A percentile compares a stretch with the other conserved stretches of the same genome.
These are phyloP conservation scores for Aegilops bicornis DNA, from an alignment of 176 grass and related monocot genomes.

Conservation along the genomic window DNA sequence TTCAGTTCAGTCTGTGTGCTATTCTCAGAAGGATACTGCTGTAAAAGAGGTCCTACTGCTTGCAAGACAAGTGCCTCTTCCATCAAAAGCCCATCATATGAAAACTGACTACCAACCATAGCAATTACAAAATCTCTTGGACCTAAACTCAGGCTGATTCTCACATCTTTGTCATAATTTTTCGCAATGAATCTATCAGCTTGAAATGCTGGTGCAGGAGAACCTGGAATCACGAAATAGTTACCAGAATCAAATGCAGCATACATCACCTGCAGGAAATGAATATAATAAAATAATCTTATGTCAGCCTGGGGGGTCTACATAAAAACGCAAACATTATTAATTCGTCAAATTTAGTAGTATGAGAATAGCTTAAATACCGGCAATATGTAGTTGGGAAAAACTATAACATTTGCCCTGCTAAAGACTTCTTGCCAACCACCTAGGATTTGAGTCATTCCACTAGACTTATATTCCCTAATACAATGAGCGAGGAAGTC, in stretches of 20 bases:
- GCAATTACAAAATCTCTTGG: slow-evolving; percentile 77
- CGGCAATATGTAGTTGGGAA: slow-evolving; percentile 82
- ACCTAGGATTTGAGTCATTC: slow-evolving; percentile 66
- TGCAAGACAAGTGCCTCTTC: slow-evolving; percentile 84
- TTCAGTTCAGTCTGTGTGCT: slow-evolving; percentile 55
- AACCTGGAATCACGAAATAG: slow-evolving; percentile 89
- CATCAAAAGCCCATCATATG: slow-evolving; percentile 68
- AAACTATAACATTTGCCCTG: slow-evolving; percentile 86
- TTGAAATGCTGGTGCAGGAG: slow-evolving; percentile 62
- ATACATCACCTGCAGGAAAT: slow-evolving; percentile 87
- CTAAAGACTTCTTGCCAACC: slow-evolving; percentile 81
- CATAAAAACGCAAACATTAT: slow-evolving; percentile 9
- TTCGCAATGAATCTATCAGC: slow-evolving; percentile 43
- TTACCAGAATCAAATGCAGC: slow-evolving; percentile 95
- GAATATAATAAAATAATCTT: slow-evolving; percentile 27
- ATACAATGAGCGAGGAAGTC: slow-evolving; percentile 61
- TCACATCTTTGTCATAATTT: slow-evolving; percentile 35
- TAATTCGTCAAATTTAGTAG: background rate
- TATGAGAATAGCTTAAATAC: slow-evolving; percentile 52
- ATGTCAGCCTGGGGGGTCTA: slow-evolving; percentile 24
- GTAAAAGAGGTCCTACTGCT: slow-evolving; percentile 66
- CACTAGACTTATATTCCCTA: slow-evolving; percentile 60
- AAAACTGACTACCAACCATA: slow-evolving; percentile 80
- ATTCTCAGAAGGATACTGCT: slow-evolving; percentile 57
- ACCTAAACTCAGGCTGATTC: slow-evolving; percentile 45